Evolutionary conservation across 177 flowering plant species (phyloP).

Genomic region (Tripterygium wilfordii): DNA sequence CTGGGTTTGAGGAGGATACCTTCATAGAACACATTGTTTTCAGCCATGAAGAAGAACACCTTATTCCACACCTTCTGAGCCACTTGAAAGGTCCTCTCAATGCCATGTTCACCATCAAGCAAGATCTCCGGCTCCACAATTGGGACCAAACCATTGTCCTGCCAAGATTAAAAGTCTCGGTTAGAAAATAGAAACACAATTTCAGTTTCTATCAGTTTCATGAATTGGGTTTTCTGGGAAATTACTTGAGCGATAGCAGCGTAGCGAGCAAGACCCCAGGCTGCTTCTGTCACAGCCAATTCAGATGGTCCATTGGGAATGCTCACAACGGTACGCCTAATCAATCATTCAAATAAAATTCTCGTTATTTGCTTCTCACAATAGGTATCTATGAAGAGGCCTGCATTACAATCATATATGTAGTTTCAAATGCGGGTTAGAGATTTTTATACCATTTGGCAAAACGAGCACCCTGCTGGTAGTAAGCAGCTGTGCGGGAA

Average conservation of each 20-base stretch:
- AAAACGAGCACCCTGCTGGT: conserved; percentile 87
- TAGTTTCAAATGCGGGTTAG: background rate
- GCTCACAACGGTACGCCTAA: conserved; percentile 88
- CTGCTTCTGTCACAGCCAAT: conserved; percentile 88
- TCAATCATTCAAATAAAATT: background rate
- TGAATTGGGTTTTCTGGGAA: too few species aligned
- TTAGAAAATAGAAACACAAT: background rate
- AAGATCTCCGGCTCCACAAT: conserved; percentile 87
- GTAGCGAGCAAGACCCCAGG: conserved; percentile 93
- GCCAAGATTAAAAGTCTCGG: background rate
- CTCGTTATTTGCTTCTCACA: too few species aligned
- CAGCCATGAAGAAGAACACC: conserved; percentile 77
- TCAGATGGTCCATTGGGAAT: conserved; percentile 90
- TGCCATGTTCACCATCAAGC: conserved; percentile 81
- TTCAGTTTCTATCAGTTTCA: too few species aligned
- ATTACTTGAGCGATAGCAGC: conserved; percentile 79
- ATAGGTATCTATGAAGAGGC: too few species aligned
- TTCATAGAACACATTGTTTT: conserved; percentile 75
- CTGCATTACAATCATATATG: background rate
- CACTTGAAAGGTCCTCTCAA: conserved; percentile 78
- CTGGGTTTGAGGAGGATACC: conserved; percentile 95
- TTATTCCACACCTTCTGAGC: conserved; percentile 82
- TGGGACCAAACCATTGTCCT: conserved; percentile 45
- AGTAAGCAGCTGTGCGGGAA: conserved; percentile 78
- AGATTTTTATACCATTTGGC: conserved; percentile 55